Conservation (phyloP, 345 rosid species). For the Populus euphratica region DNA sequence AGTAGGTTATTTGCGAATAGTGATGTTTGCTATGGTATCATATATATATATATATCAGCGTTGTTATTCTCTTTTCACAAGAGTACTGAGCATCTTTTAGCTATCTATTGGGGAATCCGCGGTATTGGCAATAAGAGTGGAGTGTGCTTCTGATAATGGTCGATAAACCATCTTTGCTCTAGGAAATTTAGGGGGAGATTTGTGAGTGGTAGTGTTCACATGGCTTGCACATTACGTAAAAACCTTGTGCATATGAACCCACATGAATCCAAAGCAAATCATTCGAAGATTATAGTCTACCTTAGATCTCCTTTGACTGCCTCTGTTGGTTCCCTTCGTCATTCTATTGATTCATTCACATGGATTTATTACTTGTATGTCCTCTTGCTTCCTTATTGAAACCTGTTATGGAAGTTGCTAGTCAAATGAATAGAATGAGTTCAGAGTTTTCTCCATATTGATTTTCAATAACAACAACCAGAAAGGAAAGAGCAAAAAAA, state of each 20-base stretch:
- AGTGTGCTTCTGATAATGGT: neutral
- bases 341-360: neutral
- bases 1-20: constrained; percentile 6
- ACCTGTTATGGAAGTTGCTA: neutral
- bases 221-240: constrained; percentile 2
- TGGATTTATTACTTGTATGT: neutral
- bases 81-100: neutral
- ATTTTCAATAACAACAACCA: neutral
- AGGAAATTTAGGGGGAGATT: neutral
- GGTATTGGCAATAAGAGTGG: neutral
- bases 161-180: neutral
- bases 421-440: neutral
- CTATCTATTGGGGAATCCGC: neutral
- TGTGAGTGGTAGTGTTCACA: constrained; percentile 1
- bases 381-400: neutral
- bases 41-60: neutral
- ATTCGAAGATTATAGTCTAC: neutral
- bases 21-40: neutral
- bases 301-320: neutral
- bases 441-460: neutral
- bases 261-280: constrained; percentile 6
- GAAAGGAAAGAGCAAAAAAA: neutral
- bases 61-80: neutral
- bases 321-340: neutral
- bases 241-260: constrained; percentile 21